These are phyloP conservation scores for Paxillus involutus DNA, from an alignment of 768 basidiomycete species.

Conservation along the genomic window DNA sequence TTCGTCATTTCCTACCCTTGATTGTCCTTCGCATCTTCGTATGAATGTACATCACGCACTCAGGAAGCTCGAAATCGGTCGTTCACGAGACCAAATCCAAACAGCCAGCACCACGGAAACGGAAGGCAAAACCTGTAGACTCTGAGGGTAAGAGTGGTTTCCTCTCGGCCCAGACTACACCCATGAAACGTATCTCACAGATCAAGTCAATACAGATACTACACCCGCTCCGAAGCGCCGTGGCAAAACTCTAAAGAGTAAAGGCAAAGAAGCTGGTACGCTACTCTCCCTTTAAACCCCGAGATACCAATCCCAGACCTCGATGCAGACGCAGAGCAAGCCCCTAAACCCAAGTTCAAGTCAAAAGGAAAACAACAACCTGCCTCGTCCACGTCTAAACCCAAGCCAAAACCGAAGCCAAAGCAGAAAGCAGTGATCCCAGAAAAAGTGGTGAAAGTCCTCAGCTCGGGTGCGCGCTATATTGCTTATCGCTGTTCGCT, in stretches of 20 bases:
- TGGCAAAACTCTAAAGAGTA: conserved; percentile 10
- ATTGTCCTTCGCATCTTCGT: too few species aligned
- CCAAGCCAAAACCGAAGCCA: background rate
- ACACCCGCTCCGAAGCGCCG: conserved; percentile 17
- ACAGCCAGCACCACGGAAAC: conserved; percentile 3
- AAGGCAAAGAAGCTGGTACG: conserved; percentile 12
- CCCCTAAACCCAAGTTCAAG: background rate
- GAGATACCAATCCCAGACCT: background rate
- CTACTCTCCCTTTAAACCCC: background rate
- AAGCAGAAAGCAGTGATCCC: conserved; percentile 3
- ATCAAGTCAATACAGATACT: background rate
- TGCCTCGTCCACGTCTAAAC: background rate
- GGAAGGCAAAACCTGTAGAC: conserved; percentile 6
- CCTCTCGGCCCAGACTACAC: background rate
- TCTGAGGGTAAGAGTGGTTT: conserved; percentile 3
- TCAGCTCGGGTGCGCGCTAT: conserved; percentile 13
- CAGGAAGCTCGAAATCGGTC: conserved; percentile 10
- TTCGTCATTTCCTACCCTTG: conserved; percentile 3
- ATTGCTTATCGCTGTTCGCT: background rate
- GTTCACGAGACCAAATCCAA: background rate
- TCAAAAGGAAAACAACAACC: conserved; percentile 5
- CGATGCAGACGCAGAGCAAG: conserved; percentile 4
- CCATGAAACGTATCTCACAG: background rate
- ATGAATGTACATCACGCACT: background rate
- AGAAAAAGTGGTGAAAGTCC: conserved; percentile 6